phyloP scores from a whole-genome alignment of 2,329 filamentous ascomycete genomes.

The Pseudocercospora vitis region DNA sequence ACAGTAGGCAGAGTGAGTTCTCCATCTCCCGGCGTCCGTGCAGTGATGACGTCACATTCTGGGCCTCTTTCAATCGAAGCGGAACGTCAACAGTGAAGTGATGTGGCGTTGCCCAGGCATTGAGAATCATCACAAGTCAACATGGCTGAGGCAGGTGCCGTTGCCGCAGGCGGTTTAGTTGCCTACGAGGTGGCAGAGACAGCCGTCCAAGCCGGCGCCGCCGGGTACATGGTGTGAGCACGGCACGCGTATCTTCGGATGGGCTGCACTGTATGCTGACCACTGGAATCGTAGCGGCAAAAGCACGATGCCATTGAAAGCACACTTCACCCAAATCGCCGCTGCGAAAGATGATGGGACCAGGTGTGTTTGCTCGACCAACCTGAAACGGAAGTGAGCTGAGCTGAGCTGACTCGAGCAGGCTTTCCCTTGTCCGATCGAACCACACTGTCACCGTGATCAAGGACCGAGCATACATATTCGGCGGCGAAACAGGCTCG shows the following conservation, averaged over 20 bases:
- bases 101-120: not conserved
- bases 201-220: slow-evolving; percentile 13
- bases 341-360: slow-evolving; percentile 40
- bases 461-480: slow-evolving; percentile 47
- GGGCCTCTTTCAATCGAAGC: not conserved
- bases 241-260: too few species aligned
- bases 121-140: not conserved
- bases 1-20: too few species aligned
- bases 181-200: slow-evolving; percentile 23
- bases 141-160: slow-evolving; percentile 22
- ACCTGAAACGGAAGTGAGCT: not conserved
- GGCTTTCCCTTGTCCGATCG: slow-evolving; percentile 34
- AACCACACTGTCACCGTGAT: slow-evolving; percentile 45
- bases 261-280: too few species aligned
- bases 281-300: slow-evolving; percentile 33
- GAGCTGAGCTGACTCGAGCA: slow-evolving; percentile 10
- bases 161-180: slow-evolving; percentile 16
- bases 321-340: slow-evolving; percentile 44
- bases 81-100: not conserved
- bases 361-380: slow-evolving; percentile 16
- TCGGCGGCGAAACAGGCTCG: slow-evolving; percentile 43
- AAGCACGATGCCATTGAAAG: slow-evolving; percentile 46
- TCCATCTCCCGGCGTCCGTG: too few species aligned
- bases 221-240: slow-evolving; percentile 7
- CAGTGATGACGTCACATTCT: not conserved